Base-by-base conservation (phyloP, 2,329 filamentous ascomycete genomes). In the Cladosporium halotolerans region DNA sequence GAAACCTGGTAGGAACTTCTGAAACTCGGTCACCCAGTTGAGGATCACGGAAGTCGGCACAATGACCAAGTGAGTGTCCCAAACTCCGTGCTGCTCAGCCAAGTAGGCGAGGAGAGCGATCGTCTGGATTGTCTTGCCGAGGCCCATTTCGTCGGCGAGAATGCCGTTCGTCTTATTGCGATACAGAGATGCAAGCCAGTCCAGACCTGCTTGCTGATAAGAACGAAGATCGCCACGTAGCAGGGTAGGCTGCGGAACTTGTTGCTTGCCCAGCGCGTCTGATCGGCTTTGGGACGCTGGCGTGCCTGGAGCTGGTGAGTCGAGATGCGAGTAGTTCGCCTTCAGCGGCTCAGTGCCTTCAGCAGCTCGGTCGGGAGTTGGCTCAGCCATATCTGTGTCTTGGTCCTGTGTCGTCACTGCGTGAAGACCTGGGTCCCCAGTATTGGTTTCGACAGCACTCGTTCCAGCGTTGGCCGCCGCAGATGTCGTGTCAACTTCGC, bases 21-120 rank as follows among this genome's bases (percentile, higher is more conserved):
- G 97, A 79, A 99, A 99, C 71, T 99, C 93, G 87, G 97, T 97
- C 70, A 99, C 95, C 93, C 93, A 99, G 67, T 99, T 99, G 59
- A 99, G 82, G 79, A 99, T 96, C 45, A 99, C 95, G 70, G 91
- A 97, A 2, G 93, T 99, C 1, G 93, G 93, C 2, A 99, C 93
- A 56, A 99, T 87, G 45, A 99, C 89, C 19, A 99, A 76, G 74
- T 99, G 93, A 1, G 93, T 90, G 0, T 95, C 93, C 95, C 93
- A 99, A 4, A 95, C 84, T 64, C 90, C 83, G 66, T 96, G 88
- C 38, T 89, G 80, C 57, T 91, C 91, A 8, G 95, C 93, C 34
- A 99, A 78, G 68, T 99, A 92, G 4, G 93, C 93, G 36, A 99
- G 77, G 3, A 99, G 76, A 3, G 95, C 86, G 63, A 99, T 99